Percentiles rank a stretch among this genome's conserved stretches.
Evolutionary conservation across 108 stramenopile species (phyloP).

Genomic region (Seminavis robusta): DNA sequence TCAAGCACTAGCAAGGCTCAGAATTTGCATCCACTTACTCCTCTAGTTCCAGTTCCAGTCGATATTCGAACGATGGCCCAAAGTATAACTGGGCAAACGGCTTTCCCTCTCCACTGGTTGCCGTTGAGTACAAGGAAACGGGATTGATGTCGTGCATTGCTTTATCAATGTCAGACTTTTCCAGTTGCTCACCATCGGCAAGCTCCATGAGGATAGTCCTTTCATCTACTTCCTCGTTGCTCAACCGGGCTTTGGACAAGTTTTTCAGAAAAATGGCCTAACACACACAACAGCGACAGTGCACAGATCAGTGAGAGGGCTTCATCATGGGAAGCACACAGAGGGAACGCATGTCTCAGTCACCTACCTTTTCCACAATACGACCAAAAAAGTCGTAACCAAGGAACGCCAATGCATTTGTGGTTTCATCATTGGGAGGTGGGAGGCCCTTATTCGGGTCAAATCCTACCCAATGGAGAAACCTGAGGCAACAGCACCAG

Average conservation of each 20-base stretch:
- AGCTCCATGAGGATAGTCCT: conserved; percentile 32
- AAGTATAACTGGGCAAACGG: conserved; percentile 67
- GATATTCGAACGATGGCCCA: conserved; percentile 83
- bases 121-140: conserved; percentile 32
- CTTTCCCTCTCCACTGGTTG: neutral
- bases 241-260: neutral
- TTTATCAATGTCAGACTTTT: conserved; percentile 37
- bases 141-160: conserved; percentile 49
- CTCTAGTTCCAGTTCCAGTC: conserved; percentile 80
- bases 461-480: conserved; percentile 84
- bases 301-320: conserved; percentile 27
- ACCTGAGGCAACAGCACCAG: too few species aligned
- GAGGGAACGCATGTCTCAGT: too few species aligned
- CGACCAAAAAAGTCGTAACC: conserved; percentile 78
- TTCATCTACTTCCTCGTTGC: neutral
- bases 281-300: conserved; percentile 1
- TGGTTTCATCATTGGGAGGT: conserved; percentile 70
- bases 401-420: conserved; percentile 75
- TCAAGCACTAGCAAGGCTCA: too few species aligned
- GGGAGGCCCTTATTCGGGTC: conserved; percentile 40
- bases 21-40: conserved; percentile 38
- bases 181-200: conserved; percentile 45
- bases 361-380: conserved; percentile 82
- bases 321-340: too few species aligned
- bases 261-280: neutral